Conservation (phyloP, 2,329 filamentous ascomycete genomes). For the Monosporascus sp. region DNA sequence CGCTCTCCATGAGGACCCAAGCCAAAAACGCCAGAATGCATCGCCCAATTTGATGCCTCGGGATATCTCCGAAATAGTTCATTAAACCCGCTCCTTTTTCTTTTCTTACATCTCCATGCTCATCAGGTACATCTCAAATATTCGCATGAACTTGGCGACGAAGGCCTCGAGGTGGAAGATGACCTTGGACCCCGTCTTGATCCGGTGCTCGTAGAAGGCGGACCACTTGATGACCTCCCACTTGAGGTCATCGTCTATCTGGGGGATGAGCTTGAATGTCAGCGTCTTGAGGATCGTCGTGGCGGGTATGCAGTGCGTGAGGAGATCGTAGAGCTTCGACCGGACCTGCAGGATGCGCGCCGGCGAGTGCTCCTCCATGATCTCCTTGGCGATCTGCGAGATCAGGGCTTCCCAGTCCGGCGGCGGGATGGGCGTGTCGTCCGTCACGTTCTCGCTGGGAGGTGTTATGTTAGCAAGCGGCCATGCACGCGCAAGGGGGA, state of each 20-base stretch:
- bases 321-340: conserved; percentile 90
- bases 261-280: conserved; percentile 83
- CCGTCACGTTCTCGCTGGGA: conserved; percentile 78
- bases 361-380: conserved; percentile 89
- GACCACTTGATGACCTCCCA: conserved; percentile 92
- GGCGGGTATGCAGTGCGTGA: conserved; percentile 94
- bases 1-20: no score
- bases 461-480: conserved; percentile 22
- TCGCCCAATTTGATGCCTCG: no score
- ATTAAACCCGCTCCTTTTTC: background rate
- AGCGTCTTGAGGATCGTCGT: conserved; percentile 92
- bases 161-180: conserved; percentile 99
- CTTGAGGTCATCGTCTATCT: conserved; percentile 85
- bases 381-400: conserved; percentile 82
- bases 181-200: conserved; percentile 87
- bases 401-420: conserved; percentile 97
- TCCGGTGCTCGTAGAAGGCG: conserved; percentile 93
- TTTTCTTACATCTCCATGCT: conserved; percentile 63
- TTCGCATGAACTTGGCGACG: conserved; percentile 96
- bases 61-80: no score
- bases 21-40: no score
- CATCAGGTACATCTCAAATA: conserved; percentile 88
- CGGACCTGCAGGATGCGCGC: conserved; percentile 81
- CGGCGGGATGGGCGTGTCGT: conserved; percentile 83
- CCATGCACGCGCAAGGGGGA: background rate